Evolutionary conservation across 805 yeast species (phyloP).

Genomic region (Ogataea degrootiae): DNA sequence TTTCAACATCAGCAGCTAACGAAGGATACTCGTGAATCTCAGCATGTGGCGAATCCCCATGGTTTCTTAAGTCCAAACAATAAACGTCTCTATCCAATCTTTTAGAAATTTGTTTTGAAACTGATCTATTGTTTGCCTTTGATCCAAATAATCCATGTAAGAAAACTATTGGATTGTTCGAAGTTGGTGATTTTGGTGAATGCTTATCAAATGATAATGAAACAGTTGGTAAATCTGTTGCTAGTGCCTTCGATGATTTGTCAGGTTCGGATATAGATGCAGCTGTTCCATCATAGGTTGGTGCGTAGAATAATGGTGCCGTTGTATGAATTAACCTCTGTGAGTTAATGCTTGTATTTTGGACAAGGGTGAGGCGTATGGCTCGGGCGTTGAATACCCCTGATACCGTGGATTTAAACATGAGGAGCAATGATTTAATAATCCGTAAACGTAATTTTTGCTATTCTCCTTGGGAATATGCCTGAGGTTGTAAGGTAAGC

Average conservation of each 20-base stretch:
- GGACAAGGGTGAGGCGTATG: neutral
- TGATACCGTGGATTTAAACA: neutral
- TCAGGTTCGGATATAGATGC: constrained; percentile 18
- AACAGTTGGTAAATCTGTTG: constrained; percentile 45
- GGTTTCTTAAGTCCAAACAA: constrained; percentile 79
- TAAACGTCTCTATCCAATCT: constrained; percentile 52
- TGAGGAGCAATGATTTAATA: too few species aligned
- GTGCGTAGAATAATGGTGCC: neutral
- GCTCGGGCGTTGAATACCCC: neutral
- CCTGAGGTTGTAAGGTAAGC: too few species aligned
- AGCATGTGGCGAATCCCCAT: constrained; percentile 87
- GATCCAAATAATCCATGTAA: constrained; percentile 90
- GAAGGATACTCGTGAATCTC: constrained; percentile 70
- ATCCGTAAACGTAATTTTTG: too few species aligned
- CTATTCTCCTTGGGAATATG: too few species aligned
- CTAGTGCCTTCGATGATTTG: constrained; percentile 17
- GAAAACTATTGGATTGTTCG: constrained; percentile 57
- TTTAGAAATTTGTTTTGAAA: constrained; percentile 55
- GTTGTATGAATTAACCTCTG: neutral
- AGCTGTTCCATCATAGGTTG: constrained; percentile 26
- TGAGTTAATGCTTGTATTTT: neutral
- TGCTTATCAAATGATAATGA: constrained; percentile 45
- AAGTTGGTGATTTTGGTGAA: constrained; percentile 15
- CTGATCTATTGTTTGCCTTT: constrained; percentile 71
- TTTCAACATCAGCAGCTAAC: constrained; percentile 80